A percentile compares a stretch with the other conserved stretches of the same genome.
phyloP scores from a whole-genome alignment of 495 filamentous ascomycete genomes.

The Thermochaetoides thermophila region DNA sequence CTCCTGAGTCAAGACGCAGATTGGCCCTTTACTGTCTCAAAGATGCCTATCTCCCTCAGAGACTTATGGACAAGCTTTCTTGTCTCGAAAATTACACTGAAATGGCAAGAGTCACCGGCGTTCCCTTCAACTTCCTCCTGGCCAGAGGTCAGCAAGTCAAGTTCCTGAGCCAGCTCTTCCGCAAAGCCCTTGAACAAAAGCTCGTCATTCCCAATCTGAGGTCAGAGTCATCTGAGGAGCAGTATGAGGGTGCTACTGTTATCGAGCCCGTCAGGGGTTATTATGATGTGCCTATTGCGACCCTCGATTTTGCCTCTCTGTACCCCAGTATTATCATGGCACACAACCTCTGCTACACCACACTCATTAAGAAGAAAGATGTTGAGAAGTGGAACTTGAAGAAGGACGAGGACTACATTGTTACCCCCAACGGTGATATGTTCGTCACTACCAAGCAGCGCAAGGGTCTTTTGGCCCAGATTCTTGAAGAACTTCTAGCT shows the following conservation, averaged over 20 bases:
- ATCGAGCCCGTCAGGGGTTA: conserved; percentile 89
- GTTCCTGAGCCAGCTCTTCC: conserved; percentile 93
- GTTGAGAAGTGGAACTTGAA: conserved; percentile 57
- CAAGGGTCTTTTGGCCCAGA: conserved; percentile 86
- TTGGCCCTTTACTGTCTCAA: conserved; percentile 95
- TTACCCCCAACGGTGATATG: conserved; percentile 86
- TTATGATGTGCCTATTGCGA: conserved; percentile 88
- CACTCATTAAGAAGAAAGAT: conserved; percentile 65
- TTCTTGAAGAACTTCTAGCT: conserved; percentile 79
- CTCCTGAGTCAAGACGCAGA: conserved; percentile 75
- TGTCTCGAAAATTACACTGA: conserved; percentile 97
- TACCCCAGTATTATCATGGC: conserved; percentile 99
- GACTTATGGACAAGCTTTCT: conserved; percentile 93
- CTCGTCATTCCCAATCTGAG: conserved; percentile 82
- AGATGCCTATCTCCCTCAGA: conserved; percentile 89
- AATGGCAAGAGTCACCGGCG: conserved; percentile 98
- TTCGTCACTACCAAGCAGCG: conserved; percentile 79
- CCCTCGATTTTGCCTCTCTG: conserved; percentile 95
- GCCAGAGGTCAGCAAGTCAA: conserved; percentile 92
- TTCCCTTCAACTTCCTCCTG: conserved; percentile 91
- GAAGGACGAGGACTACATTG: conserved; percentile 88
- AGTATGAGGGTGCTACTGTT: conserved; percentile 96
- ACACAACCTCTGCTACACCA: conserved; percentile 98
- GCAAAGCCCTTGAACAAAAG: conserved; percentile 80
- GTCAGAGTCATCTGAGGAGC: conserved; percentile 51